Base-by-base conservation (phyloP, 2,329 filamentous ascomycete genomes). In the Fusarium sp. region DNA sequence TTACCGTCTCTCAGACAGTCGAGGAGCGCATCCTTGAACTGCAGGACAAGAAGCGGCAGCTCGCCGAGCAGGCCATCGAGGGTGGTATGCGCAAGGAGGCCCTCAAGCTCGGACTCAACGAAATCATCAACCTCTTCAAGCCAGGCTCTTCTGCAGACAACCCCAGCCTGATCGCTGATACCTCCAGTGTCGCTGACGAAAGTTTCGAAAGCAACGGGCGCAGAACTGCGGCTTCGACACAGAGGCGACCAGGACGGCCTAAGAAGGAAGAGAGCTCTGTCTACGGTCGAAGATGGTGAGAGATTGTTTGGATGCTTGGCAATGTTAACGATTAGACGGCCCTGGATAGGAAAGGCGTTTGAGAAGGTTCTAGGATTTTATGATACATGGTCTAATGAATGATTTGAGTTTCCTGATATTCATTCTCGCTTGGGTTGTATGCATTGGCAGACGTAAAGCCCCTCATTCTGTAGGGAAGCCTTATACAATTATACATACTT, bases 21-120 rank as follows among this genome's bases (percentile, higher is more conserved):
- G 96, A 99, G 83, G 94, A 95, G 79, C 89, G 94, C 60, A 99
- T 99, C 73, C 83, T 98, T n/a, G 93, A 92, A 65, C 86, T 99
- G 23, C 96, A 99, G 80, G 91, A 97, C 68, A 93, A 94, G 80
- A 99, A 99, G 83, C 89, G 96, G 12, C 89, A 93, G 73, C 86
- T 99, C 13, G 95, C 96, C n/a, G 91, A 93, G 75, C 90, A 94
- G 65, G 93, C 96, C 13, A 96, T 99, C 61, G 96, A 97, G 79
- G 89, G 90, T 66, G 90, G 89, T 70, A 88, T 89, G 77, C 92
- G 88, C 76, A 92, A 91, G 63, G 88, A 83, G 57, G 87, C 89
- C 16, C 88, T 92, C 77, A 97, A 97, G 82, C 84, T 99, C 50
- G 93, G 91, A 47, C 90, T 98, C 88, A 91, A 94, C 77, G 96